Evolutionary conservation across 768 basidiomycete genomes (phyloP), one percentile per base, ranked within the genome.

Genomic region (Hebeloma cylindrosporum): DNA sequence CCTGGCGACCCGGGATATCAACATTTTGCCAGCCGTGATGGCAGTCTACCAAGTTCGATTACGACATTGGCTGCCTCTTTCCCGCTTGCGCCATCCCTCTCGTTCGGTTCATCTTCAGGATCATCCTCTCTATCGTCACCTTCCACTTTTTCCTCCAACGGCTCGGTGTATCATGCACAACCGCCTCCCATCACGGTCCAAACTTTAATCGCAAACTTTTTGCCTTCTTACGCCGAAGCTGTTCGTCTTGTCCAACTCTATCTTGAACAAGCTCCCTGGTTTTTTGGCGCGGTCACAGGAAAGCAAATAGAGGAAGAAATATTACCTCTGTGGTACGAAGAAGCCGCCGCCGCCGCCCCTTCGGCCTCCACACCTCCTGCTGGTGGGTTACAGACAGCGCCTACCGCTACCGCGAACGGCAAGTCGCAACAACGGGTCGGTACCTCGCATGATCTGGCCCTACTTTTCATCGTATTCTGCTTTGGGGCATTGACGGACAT

Each of bases 191-290:
- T 60, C 9, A 60, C 53, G 2, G 26, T 61, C 3, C 54, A 54
- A 11, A 47, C 30, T 3, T 43, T 61, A 14, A 37, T 40, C 14
- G 60, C 69, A 29, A 58, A 64, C 11, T 74, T 78, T 56, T 71
- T 88, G 1, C 87, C 87, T 0, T 61, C 75, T 0, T 83, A 78
- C 73, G 58, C 64, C 6, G 81, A 83, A 27, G 79, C 82, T 0
- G 67, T 63, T 33, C 73, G 78, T 23, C 71, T 89, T 25, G 75
- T 74, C 52, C 74, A 80, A n/a, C 69, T 85, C 9, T 89, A 88
- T 60, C 73, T 88, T 29, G 81, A 82, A n/a, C 81, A 85, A 56
- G 83, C 85, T 2, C 82, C 83, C 0, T 89, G 87, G 87, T 86
- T 88, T 58, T 87, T 85, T 46, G 82, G 85, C 16, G 81, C 85